Conservation (phyloP, 2,329 filamentous ascomycete species). For the Tolypocladium pustulatum region DNA sequence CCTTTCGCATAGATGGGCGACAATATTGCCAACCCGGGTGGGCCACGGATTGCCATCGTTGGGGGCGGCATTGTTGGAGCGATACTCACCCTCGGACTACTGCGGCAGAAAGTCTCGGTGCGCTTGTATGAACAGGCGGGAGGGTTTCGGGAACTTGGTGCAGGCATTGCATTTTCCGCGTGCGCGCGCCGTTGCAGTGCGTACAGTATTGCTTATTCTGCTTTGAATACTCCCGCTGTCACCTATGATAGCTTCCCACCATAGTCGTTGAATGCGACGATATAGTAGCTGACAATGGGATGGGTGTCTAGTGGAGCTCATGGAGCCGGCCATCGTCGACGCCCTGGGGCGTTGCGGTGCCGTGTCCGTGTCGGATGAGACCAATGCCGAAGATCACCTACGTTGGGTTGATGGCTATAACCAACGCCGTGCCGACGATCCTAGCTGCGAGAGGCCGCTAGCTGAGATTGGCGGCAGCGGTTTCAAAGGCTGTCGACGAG, state of each 20-base stretch:
- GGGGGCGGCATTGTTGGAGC: conserved; percentile 42
- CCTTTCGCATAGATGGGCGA: background rate
- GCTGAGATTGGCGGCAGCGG: conserved; percentile 16
- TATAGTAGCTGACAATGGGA: conserved; percentile 20
- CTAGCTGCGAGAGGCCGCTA: background rate
- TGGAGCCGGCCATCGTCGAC: conserved; percentile 24
- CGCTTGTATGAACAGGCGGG: conserved; percentile 35
- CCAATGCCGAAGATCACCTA: conserved; percentile 10
- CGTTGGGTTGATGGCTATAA: conserved; percentile 7
- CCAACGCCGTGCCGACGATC: background rate
- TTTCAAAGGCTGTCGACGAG: conserved; percentile 17
- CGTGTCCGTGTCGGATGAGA: conserved; percentile 1
- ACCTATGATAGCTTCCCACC: too few species aligned
- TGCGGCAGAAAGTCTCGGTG: conserved; percentile 28
- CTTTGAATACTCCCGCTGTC: too few species aligned
- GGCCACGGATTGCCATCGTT: conserved; percentile 29
- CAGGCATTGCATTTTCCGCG: conserved; percentile 39
- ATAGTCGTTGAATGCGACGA: too few species aligned
- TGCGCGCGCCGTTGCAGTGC: conserved; percentile 18
- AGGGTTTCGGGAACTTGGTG: conserved; percentile 34
- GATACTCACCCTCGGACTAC: conserved; percentile 34
- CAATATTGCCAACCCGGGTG: background rate
- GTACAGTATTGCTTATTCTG: background rate
- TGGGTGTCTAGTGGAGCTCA: conserved; percentile 17
- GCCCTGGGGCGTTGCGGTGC: conserved; percentile 15